Evolutionary conservation across 176 grass and related monocot genomes (phyloP), one percentile per base, ranked within the genome.

Genomic region (Eragrostis nindensis): DNA sequence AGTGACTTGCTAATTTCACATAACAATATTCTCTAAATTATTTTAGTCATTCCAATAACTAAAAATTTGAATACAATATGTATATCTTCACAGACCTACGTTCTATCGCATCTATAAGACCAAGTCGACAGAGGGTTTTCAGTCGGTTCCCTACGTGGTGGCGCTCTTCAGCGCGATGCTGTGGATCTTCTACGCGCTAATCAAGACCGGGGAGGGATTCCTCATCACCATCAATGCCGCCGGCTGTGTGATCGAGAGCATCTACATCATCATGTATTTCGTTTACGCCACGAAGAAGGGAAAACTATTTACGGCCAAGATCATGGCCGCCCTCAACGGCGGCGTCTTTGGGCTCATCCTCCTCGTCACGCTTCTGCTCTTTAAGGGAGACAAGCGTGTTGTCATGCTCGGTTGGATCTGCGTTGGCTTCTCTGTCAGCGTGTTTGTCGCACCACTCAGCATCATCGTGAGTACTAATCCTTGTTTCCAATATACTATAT

Each of bases 171-270:
- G 94, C 38, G 50, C 84, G 0, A 91, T 90, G 87, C 55, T 97
- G 0, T 97, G 91, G 94, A 94, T 97, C 62, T 97, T 76, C 73
- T 97, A 97, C 39, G 92, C 92, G 7, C 70, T 92, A 30, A 16
- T 98, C 66, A 94, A 97, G 32, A 80, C 89, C 5, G 75, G 86
- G 41, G 80, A 88, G n/a, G 27, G 18, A 46, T 78, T 94, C n/a
- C 92, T 98, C 44, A 85, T 98, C 83, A 94, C 87, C 69, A 94
- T 94, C 32, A 94, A 98, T 25, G 77, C 87, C 0, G 85, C 87
- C 5, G 95, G 87, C 18, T 85, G 81, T 25, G 43, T 94, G 14
- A 92, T 97, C 48, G 94, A 97, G 92, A 89, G 77, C 26, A 49
- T 90, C 77, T 97, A 92, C 92, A 80, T 94, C 55, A 62, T 80